Evolutionary conservation across 2,329 filamentous ascomycete genomes (phyloP).

Genomic region (Spiromastix sp.): DNA sequence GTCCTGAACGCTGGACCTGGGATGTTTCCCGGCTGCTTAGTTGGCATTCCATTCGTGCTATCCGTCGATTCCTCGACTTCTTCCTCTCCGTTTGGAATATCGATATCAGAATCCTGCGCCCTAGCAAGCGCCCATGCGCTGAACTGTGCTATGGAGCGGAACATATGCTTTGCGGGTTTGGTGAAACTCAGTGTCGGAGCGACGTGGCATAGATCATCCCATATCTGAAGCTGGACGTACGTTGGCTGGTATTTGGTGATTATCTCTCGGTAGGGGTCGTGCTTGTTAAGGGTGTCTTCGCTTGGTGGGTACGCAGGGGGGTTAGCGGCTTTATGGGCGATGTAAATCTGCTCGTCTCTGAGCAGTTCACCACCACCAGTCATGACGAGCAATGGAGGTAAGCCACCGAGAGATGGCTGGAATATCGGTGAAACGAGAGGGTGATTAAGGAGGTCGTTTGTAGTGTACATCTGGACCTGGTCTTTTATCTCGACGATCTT

Average conservation of each 20-base stretch:
- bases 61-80: constrained; percentile 58
- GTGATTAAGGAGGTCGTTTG: constrained; percentile 75
- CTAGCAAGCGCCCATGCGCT: constrained; percentile 81
- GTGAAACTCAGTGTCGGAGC: constrained; percentile 91
- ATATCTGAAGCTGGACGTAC: constrained; percentile 86
- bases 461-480: constrained; percentile 81
- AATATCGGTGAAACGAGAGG: constrained; percentile 83
- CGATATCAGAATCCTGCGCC: constrained; percentile 69
- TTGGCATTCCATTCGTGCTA: neutral
- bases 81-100: constrained; percentile 68
- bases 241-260: constrained; percentile 67
- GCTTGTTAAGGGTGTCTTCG: constrained; percentile 51
- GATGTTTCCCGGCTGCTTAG: constrained; percentile 14
- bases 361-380: constrained; percentile 82
- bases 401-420: constrained; percentile 77
- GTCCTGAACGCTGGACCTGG: constrained; percentile 16
- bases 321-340: constrained; percentile 89
- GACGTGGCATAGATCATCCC: constrained; percentile 92
- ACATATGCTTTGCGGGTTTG: constrained; percentile 93
- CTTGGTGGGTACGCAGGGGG: constrained; percentile 65
- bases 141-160: constrained; percentile 82
- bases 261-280: constrained; percentile 43
- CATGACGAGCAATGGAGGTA: constrained; percentile 79
- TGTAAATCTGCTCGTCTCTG: constrained; percentile 86
- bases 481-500: constrained; percentile 66